Evolutionary conservation across 495 filamentous ascomycete species (phyloP).

Genomic region (Lentithecium fluviatile): DNA sequence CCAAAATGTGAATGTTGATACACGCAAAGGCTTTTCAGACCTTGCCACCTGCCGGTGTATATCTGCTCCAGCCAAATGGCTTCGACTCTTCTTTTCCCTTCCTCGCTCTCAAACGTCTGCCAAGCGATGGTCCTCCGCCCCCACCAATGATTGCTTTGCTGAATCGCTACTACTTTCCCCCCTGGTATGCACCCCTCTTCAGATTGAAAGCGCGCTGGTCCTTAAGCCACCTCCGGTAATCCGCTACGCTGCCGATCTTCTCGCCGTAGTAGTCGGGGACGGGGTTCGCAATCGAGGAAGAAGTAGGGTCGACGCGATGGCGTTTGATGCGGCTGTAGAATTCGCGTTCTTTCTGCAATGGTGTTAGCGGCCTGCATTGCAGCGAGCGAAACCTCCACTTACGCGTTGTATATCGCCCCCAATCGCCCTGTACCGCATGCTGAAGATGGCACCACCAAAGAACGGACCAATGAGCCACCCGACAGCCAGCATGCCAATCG

Average conservation of each 20-base stretch:
- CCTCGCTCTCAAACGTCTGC: no score
- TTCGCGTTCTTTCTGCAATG: conserved; percentile 79
- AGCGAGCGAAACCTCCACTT: conserved; percentile 37
- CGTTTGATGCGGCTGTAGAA: conserved; percentile 87
- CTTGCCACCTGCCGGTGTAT: no score
- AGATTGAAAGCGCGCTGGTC: conserved; percentile 96
- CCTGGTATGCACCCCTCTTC: conserved; percentile 58
- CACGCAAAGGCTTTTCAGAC: no score
- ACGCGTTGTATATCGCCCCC: conserved; percentile 66
- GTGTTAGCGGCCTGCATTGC: conserved; percentile 10
- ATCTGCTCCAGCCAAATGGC: no score
- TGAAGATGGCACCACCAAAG: conserved; percentile 74
- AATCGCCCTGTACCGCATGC: conserved; percentile 62
- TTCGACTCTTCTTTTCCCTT: no score
- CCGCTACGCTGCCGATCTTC: conserved; percentile 89
- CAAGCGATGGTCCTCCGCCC: no score
- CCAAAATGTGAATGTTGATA: no score
- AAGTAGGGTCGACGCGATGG: conserved; percentile 82
- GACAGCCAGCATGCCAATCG: conserved; percentile 64
- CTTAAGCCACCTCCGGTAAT: conserved; percentile 92
- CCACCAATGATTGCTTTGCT: no score
- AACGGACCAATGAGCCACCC: conserved; percentile 88
- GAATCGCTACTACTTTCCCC: conserved; percentile 8
- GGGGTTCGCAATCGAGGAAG: conserved; percentile 65
- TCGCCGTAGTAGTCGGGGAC: conserved; percentile 82